Evolutionary conservation across 495 filamentous ascomycete genomes (phyloP).

Genomic region (Daldinia caldariorum): DNA sequence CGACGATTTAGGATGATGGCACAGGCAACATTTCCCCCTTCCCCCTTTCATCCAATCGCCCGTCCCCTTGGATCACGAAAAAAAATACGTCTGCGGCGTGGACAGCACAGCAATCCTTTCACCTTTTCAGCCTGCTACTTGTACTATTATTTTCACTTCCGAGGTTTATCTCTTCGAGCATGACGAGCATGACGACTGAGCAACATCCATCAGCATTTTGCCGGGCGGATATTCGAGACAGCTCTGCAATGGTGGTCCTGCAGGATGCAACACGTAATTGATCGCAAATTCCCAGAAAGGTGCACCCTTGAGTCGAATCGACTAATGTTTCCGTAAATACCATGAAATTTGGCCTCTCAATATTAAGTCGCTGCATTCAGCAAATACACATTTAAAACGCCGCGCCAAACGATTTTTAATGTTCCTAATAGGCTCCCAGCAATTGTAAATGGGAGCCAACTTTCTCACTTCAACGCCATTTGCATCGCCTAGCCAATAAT

Average conservation of each 20-base stretch:
- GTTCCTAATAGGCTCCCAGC: constrained; percentile 42
- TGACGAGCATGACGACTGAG: constrained; percentile 50
- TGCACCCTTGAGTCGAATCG: constrained; percentile 50
- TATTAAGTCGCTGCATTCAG: constrained; percentile 45
- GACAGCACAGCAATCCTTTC: constrained; percentile 45
- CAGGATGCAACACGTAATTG: constrained; percentile 54
- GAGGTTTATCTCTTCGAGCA: constrained; percentile 47
- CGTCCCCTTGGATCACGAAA: constrained; percentile 40
- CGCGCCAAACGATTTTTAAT: constrained; percentile 44
- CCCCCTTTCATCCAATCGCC: constrained; percentile 34
- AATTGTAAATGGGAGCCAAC: constrained; percentile 40
- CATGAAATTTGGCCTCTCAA: constrained; percentile 43
- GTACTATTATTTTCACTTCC: constrained; percentile 52
- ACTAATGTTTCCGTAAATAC: constrained; percentile 50
- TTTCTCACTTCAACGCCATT: constrained; percentile 27
- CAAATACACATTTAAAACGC: constrained; percentile 39
- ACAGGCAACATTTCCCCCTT: constrained; percentile 28
- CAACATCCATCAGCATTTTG: constrained; percentile 50
- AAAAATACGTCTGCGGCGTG: constrained; percentile 44
- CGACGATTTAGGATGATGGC: constrained; percentile 40
- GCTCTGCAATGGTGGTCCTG: constrained; percentile 49
- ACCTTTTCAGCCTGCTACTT: constrained; percentile 45
- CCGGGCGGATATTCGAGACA: constrained; percentile 51
- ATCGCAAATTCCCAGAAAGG: constrained; percentile 52
- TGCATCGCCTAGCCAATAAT: constrained; percentile 27